These are phyloP conservation scores for Diaporthe velutina DNA, from an alignment of 2,329 filamentous ascomycete genomes.

Conservation along the genomic window DNA sequence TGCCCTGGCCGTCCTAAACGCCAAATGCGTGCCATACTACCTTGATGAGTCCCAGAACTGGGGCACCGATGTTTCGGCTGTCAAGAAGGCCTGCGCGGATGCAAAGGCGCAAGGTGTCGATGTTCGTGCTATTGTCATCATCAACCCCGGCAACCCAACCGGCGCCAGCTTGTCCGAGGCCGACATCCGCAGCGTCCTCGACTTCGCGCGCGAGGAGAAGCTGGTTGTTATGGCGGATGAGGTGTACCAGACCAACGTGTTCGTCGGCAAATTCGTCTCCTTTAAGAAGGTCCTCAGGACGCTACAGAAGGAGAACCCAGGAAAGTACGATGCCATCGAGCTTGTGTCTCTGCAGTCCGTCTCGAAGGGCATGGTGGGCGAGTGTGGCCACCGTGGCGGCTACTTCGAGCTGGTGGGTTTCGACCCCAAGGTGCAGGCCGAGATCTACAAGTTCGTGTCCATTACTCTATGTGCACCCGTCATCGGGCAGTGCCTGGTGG, in stretches of 20 bases:
- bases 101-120: slow-evolving; percentile 84
- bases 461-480: slow-evolving; percentile 98
- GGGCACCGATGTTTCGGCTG: slow-evolving; percentile 87
- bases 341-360: slow-evolving; percentile 92
- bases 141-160: slow-evolving; percentile 98
- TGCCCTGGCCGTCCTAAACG: slow-evolving; percentile 86
- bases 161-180: slow-evolving; percentile 84
- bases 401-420: slow-evolving; percentile 98
- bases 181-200: slow-evolving; percentile 87
- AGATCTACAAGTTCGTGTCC: slow-evolving; percentile 99
- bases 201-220: slow-evolving; percentile 86
- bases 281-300: slow-evolving; percentile 92
- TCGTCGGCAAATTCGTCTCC: slow-evolving; percentile 91
- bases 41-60: slow-evolving; percentile 88
- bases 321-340: slow-evolving; percentile 86
- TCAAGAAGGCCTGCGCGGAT: slow-evolving; percentile 79
- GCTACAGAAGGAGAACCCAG: slow-evolving; percentile 80
- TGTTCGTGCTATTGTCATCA: slow-evolving; percentile 93
- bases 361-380: slow-evolving; percentile 98
- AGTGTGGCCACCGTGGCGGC: slow-evolving; percentile 96
- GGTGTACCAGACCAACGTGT: slow-evolving; percentile 99
- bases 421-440: slow-evolving; percentile 83
- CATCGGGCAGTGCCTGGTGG: slow-evolving; percentile 94
- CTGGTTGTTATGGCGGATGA: slow-evolving; percentile 95
- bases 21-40: slow-evolving; percentile 91